Conservation (phyloP, 2,329 filamentous ascomycete genomes). For the Penicillium sp. region DNA sequence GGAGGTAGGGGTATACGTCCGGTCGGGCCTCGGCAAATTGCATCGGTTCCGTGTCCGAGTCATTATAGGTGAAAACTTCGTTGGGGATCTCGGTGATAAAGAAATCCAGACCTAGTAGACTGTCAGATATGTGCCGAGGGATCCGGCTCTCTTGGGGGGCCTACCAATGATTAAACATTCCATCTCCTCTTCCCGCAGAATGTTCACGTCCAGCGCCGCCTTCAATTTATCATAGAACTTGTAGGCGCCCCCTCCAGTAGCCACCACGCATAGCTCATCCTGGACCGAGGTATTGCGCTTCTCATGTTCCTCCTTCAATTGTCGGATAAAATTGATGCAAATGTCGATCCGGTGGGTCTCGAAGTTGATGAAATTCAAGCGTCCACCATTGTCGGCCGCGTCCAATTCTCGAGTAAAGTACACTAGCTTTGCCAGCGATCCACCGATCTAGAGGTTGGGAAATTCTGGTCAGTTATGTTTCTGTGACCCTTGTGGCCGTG, state of each 20-base stretch:
- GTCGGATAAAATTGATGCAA: constrained; percentile 87
- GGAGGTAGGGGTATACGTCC: constrained; percentile 93
- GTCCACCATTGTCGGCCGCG: constrained; percentile 77
- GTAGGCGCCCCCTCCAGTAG: constrained; percentile 92
- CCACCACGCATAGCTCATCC: constrained; percentile 84
- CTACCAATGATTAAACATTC: constrained; percentile 92
- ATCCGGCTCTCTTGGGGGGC: constrained; percentile 19
- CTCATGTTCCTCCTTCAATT: constrained; percentile 79
- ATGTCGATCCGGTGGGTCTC: constrained; percentile 94
- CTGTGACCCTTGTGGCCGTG: not conserved
- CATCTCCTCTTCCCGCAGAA: constrained; percentile 96
- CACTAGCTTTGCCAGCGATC: constrained; percentile 91
- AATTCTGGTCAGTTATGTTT: constrained; percentile 7
- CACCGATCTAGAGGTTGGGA: constrained; percentile 70
- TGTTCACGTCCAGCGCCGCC: constrained; percentile 79
- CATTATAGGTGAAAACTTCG: constrained; percentile 96
- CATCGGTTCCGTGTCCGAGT: constrained; percentile 82
- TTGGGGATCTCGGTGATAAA: constrained; percentile 97
- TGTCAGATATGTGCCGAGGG: constrained; percentile 3
- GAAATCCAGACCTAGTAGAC: constrained; percentile 77
- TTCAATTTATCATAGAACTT: constrained; percentile 94
- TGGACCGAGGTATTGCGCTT: constrained; percentile 69
- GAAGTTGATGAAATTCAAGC: constrained; percentile 93
- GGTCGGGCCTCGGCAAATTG: constrained; percentile 74
- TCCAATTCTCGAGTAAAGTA: constrained; percentile 91